Percentiles rank a stretch among this genome's conserved stretches.
phyloP scores from a whole-genome alignment of 352 stramenopile species.

The Pythium vanterpoolii region DNA sequence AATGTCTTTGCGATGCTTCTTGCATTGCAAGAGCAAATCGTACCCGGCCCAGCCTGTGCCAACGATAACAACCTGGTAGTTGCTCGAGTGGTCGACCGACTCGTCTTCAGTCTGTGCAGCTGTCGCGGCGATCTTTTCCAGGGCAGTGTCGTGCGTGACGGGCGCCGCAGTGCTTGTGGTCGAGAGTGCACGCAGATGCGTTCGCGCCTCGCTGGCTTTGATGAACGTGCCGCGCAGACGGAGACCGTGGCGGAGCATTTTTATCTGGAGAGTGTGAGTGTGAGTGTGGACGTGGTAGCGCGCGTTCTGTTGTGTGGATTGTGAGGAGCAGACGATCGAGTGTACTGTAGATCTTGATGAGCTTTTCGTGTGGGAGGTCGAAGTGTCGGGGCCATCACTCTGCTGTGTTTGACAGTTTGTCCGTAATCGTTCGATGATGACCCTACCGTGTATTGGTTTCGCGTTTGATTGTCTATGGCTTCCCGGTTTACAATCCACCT shows the following conservation, averaged over 20 bases:
- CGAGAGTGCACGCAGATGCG: conserved; percentile 4
- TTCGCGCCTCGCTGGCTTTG: background rate
- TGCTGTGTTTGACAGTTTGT: background rate
- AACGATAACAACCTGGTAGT: conserved; percentile 76
- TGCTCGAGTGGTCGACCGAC: conserved; percentile 26
- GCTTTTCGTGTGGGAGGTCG: background rate
- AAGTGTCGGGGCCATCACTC: conserved; percentile 4
- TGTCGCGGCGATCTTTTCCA: conserved; percentile 6
- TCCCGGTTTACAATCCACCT: conserved; percentile 1
- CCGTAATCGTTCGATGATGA: background rate
- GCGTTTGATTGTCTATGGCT: too few species aligned
- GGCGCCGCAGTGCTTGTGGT: background rate
- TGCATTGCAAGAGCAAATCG: conserved; percentile 70
- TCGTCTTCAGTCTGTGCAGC: background rate
- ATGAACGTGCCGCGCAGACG: conserved; percentile 2
- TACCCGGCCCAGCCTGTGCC: conserved; percentile 81
- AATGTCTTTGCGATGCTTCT: conserved; percentile 73
- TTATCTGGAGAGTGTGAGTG: background rate
- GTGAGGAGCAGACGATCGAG: too few species aligned
- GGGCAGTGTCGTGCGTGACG: background rate
- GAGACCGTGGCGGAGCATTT: conserved; percentile 9
- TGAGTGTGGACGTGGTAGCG: background rate
- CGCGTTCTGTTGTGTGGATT: too few species aligned
- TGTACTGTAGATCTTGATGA: too few species aligned
- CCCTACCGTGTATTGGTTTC: too few species aligned